Percentiles rank a stretch among this genome's conserved stretches.
phyloP scores from a whole-genome alignment of 2,329 filamentous ascomycete genomes.

The Fusarium keratoplasticum region DNA sequence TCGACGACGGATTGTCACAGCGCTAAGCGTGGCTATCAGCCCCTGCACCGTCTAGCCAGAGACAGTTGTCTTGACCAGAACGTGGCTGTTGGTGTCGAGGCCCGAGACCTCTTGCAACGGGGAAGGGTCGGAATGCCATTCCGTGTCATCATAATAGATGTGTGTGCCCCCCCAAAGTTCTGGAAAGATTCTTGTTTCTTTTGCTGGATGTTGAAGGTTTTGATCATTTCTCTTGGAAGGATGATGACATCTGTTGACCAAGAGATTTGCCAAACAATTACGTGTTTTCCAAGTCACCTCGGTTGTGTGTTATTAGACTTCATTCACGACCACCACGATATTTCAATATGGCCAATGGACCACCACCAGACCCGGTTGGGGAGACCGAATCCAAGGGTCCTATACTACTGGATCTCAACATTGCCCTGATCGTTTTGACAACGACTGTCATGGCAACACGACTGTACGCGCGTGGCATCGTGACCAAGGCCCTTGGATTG shows the following conservation, averaged over 20 bases:
- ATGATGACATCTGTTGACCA: background rate
- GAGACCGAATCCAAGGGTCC: conserved; percentile 29
- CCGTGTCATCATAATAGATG: background rate
- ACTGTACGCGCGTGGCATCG: background rate
- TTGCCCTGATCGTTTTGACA: background rate
- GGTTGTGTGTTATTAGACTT: background rate
- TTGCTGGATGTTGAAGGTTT: background rate
- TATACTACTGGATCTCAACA: conserved; percentile 12
- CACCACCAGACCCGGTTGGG: background rate
- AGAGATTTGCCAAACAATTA: background rate
- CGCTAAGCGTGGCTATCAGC: background rate
- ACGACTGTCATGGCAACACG: background rate
- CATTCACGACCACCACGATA: background rate
- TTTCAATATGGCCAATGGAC: background rate
- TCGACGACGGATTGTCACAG: background rate
- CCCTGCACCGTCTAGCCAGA: background rate
- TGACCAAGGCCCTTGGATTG: background rate
- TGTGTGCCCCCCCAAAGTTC: background rate
- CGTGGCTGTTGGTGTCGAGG: background rate
- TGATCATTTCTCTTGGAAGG: background rate
- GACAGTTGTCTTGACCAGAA: background rate
- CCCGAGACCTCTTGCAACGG: background rate
- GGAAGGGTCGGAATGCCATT: background rate
- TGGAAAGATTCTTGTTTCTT: background rate
- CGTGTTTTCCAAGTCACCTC: background rate